These are phyloP conservation scores for Cyphellophora attinorum DNA, from an alignment of 2,329 filamentous ascomycete species.

Conservation along the genomic window DNA sequence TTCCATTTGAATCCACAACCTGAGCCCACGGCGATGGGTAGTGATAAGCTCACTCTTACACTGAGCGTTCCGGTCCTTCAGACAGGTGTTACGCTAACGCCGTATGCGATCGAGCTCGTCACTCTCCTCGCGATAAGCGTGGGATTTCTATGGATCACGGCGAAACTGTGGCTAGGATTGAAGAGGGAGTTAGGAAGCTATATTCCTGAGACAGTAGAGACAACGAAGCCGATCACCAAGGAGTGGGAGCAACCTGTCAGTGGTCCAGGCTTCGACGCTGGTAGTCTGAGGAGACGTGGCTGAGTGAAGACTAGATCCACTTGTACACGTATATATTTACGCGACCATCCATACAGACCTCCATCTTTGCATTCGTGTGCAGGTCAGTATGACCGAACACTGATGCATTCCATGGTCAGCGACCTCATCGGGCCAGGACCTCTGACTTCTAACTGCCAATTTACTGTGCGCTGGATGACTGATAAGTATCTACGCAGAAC, in stretches of 20 bases:
- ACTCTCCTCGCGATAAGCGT: constrained; percentile 51
- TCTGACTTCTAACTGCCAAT: too few relatives aligned
- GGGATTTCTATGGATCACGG: constrained; percentile 62
- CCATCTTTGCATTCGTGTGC: too few relatives aligned
- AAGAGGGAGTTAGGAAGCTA: constrained; percentile 4
- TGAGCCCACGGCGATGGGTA: constrained; percentile 5
- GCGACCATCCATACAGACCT: too few relatives aligned
- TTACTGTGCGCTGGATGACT: too few relatives aligned
- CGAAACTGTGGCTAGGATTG: constrained; percentile 40
- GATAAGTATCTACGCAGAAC: too few relatives aligned
- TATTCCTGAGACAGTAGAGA: background rate
- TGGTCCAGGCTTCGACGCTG: too few relatives aligned
- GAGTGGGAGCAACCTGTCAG: background rate
- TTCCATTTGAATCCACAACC: constrained; percentile 61
- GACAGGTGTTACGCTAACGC: constrained; percentile 35
- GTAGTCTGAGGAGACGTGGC: too few relatives aligned
- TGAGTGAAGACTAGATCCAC: too few relatives aligned
- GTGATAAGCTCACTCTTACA: constrained; percentile 38
- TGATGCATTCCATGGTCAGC: too few relatives aligned
- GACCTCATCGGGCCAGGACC: too few relatives aligned
- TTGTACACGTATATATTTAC: too few relatives aligned
- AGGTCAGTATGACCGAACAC: too few relatives aligned
- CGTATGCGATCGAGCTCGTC: constrained; percentile 40
- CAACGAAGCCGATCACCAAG: background rate
- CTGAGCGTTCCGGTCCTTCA: constrained; percentile 59